Evolutionary conservation across 2,329 filamentous ascomycete species (phyloP).

Genomic region (Phialocephala sp.): DNA sequence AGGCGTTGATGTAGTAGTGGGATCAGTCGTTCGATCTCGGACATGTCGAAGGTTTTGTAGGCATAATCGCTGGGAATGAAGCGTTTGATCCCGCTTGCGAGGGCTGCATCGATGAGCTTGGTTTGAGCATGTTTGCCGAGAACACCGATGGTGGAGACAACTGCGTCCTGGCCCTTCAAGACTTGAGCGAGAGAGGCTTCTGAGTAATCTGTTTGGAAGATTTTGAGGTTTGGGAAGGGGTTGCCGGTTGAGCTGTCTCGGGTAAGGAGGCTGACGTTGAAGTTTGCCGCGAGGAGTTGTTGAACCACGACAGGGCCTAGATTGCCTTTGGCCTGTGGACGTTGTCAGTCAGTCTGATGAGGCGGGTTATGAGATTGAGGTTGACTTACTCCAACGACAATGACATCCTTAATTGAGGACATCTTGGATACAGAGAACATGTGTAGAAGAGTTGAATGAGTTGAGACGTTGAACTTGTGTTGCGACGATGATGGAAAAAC

Average conservation of each 20-base stretch:
- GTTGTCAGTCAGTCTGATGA: conserved; percentile 7
- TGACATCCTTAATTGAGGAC: conserved; percentile 31
- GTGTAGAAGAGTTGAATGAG: not conserved
- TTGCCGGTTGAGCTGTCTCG: conserved; percentile 39
- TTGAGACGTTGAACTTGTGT: not conserved
- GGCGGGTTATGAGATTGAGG: not conserved
- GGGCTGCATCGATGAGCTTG: conserved; percentile 59
- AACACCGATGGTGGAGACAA: conserved; percentile 30
- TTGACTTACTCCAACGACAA: conserved; percentile 28
- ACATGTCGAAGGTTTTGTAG: conserved; percentile 37
- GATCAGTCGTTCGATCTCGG: conserved; percentile 16
- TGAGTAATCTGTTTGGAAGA: conserved; percentile 32
- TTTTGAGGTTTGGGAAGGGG: conserved; percentile 33
- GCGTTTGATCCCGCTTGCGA: conserved; percentile 61
- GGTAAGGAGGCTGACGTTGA: conserved; percentile 43
- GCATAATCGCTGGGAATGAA: conserved; percentile 66
- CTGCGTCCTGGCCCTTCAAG: conserved; percentile 34
- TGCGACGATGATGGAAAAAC: not conserved
- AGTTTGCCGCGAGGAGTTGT: conserved; percentile 39
- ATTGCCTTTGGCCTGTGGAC: conserved; percentile 29
- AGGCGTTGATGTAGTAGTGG: conserved; percentile 1
- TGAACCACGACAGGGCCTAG: conserved; percentile 35
- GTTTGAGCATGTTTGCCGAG: conserved; percentile 18
- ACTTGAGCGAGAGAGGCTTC: conserved; percentile 38
- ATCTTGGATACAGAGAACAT: conserved; percentile 7